These are phyloP conservation scores for Fusarium sp. DNA, from an alignment of 2,329 filamentous ascomycete species.

Conservation along the genomic window DNA sequence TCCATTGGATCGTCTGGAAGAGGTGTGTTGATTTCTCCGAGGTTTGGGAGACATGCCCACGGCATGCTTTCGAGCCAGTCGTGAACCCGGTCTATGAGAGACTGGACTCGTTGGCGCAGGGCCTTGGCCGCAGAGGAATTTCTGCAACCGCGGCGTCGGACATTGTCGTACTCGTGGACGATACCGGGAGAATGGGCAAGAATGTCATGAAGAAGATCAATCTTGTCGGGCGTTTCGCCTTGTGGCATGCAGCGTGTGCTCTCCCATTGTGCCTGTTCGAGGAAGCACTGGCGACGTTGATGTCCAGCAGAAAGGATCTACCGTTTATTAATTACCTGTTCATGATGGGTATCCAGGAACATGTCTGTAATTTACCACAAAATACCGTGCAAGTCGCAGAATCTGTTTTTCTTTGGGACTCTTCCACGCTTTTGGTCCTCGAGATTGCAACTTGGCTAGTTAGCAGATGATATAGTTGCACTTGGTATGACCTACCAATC, in stretches of 20 bases:
- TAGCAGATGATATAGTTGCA: accelerated
- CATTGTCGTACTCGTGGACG: constrained; percentile 1
- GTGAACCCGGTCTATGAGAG: constrained; percentile 1
- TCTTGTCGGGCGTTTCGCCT: constrained; percentile 3
- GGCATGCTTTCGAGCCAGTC: constrained; percentile 6
- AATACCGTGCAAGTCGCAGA: constrained; percentile 15
- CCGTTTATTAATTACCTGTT: background rate
- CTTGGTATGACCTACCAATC: background rate
- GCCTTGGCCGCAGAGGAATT: background rate
- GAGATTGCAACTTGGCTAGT: constrained; percentile 12
- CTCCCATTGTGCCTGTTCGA: constrained; percentile 26
- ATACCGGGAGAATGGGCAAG: constrained; percentile 15
- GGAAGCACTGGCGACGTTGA: constrained; percentile 19
- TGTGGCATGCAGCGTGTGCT: background rate
- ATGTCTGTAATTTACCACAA: background rate
- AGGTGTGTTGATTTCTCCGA: background rate
- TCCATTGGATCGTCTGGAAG: constrained; percentile 11
- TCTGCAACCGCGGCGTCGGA: background rate
- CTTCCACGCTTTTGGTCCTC: constrained; percentile 10
- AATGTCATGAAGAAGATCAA: constrained; percentile 14
- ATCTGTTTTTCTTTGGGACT: constrained; percentile 9
- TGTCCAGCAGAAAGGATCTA: constrained; percentile 26
- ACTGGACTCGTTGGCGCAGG: background rate
- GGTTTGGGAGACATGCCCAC: constrained; percentile 3
- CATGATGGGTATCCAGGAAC: accelerated